Evolutionary conservation across 768 basidiomycete species (phyloP).

Genomic region (Chalciporus chontae): DNA sequence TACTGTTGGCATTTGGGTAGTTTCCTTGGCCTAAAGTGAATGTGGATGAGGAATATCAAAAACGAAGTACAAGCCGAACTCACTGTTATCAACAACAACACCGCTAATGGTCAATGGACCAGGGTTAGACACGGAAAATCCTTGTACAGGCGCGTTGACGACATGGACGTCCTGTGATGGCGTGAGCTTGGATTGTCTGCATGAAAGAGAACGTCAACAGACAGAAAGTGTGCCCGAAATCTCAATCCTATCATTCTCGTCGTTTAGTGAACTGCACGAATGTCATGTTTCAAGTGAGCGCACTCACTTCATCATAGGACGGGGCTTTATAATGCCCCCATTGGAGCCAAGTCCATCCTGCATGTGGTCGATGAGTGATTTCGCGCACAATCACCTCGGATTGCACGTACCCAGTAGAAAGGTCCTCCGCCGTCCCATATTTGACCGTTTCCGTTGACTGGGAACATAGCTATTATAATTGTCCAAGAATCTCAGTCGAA

Average conservation of each 20-base stretch:
- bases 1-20: conserved; percentile 47
- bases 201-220: conserved; percentile 1
- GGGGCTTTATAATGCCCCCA: conserved; percentile 20
- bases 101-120: conserved; percentile 39
- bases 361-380: not conserved
- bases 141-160: conserved; percentile 38
- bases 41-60: not conserved
- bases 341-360: conserved; percentile 26
- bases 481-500: not conserved
- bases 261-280: too few species aligned
- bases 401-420: conserved; percentile 38
- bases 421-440: conserved; percentile 41
- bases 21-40: conserved; percentile 45
- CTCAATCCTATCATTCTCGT: conserved; percentile 25
- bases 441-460: conserved; percentile 40
- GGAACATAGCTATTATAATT: not conserved
- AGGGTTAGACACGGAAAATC: conserved; percentile 29
- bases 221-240: conserved; percentile 41
- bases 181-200: not conserved
- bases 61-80: conserved; percentile 10
- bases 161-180: conserved; percentile 32
- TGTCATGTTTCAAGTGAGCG: not conserved
- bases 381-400: not conserved
- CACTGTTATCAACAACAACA: conserved; percentile 56
- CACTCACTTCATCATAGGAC: conserved; percentile 40